A percentile compares a stretch with the other conserved stretches of the same genome.
Evolutionary conservation across 495 filamentous ascomycete genomes (phyloP).

Genomic region (Parathielavia hyrcaniae): DNA sequence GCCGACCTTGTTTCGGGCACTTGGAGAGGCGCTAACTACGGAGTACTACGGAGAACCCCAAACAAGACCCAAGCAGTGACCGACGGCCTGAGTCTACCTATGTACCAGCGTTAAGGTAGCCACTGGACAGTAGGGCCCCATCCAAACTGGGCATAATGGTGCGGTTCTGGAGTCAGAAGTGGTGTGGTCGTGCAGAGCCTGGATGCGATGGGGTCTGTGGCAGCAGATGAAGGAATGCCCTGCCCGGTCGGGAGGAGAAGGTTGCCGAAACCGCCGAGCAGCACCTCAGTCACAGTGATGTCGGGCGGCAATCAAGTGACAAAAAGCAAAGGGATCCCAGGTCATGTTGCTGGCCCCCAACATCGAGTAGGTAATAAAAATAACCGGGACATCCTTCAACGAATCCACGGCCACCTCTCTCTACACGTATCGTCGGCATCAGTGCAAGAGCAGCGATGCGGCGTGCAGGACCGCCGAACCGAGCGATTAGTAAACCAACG

Average conservation of each 20-base stretch:
- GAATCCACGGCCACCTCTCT: too few species aligned
- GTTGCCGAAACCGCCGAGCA: background rate
- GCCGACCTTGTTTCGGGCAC: background rate
- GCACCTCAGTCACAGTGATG: background rate
- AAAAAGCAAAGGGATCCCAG: too few species aligned
- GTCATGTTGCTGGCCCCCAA: too few species aligned
- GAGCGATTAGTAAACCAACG: too few species aligned
- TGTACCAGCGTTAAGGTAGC: too few species aligned
- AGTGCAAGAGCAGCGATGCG: too few species aligned
- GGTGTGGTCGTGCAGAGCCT: conserved; percentile 3
- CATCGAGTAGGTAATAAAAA: too few species aligned
- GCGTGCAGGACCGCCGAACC: too few species aligned
- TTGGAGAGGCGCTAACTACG: too few species aligned
- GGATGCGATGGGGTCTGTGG: conserved; percentile 8
- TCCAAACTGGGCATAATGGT: conserved; percentile 3
- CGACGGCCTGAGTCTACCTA: background rate
- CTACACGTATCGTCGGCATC: too few species aligned
- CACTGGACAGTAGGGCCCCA: background rate
- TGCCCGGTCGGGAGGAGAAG: conserved; percentile 4
- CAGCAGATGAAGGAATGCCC: background rate
- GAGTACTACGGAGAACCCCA: too few species aligned
- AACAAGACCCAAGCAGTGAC: background rate
- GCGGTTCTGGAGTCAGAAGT: background rate
- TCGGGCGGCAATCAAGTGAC: background rate
- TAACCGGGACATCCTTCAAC: too few species aligned